A percentile compares a stretch with the other conserved stretches of the same genome.
Evolutionary conservation across 2,329 filamentous ascomycete genomes (phyloP).

Genomic region (Aspergillus caelatus): DNA sequence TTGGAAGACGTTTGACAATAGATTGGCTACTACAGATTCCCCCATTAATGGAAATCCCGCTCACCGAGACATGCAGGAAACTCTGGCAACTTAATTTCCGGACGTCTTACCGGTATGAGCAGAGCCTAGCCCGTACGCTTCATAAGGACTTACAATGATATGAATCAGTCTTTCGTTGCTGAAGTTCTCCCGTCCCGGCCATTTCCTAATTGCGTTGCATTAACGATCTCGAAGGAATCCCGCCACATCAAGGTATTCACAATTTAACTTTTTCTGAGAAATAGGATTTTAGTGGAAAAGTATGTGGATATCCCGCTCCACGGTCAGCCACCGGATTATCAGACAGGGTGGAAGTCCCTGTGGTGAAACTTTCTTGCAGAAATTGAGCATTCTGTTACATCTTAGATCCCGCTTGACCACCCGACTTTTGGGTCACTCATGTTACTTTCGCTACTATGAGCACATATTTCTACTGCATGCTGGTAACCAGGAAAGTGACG

Average conservation of each 20-base stretch:
- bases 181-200: too few species aligned
- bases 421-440: too few species aligned
- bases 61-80: not conserved
- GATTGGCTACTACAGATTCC: not conserved
- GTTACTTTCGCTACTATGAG: too few species aligned
- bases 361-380: too few species aligned
- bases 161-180: not conserved
- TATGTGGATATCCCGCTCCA: not conserved
- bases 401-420: too few species aligned
- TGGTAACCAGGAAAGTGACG: too few species aligned
- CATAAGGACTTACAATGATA: not conserved
- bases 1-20: not conserved
- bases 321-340: too few species aligned
- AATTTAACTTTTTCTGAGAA: not conserved
- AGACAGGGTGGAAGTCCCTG: too few species aligned
- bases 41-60: too few species aligned
- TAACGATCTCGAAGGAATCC: not conserved
- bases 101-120: not conserved
- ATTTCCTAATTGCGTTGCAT: not conserved
- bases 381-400: too few species aligned
- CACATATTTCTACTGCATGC: too few species aligned
- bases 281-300: not conserved
- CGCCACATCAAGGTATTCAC: not conserved
- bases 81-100: not conserved
- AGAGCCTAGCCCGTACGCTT: too few species aligned